Evolutionary conservation across 2,329 filamentous ascomycete genomes (phyloP).

Genomic region (Knufia fluminis): DNA sequence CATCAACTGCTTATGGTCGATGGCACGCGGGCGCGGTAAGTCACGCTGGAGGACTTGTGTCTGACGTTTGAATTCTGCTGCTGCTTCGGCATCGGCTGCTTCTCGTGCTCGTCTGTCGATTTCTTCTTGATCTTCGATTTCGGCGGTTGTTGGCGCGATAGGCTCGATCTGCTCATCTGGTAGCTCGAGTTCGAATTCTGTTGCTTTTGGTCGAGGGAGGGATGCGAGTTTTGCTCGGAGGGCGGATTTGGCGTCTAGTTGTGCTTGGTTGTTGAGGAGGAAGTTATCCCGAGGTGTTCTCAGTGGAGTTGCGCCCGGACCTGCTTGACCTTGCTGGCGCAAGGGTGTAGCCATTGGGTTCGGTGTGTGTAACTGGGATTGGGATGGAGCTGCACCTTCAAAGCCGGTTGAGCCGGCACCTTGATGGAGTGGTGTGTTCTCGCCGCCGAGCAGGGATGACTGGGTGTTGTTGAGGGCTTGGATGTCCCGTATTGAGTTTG

Average conservation of each 20-base stretch:
- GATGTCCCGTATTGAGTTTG: conserved; percentile 93
- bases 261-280: conserved; percentile 67
- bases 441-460: conserved; percentile 83
- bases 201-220: conserved; percentile 84
- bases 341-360: conserved; percentile 92
- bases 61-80: conserved; percentile 66
- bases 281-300: conserved; percentile 83
- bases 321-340: conserved; percentile 51
- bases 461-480: conserved; percentile 85
- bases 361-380: conserved; percentile 76
- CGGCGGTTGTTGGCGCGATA: conserved; percentile 40
- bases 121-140: conserved; percentile 56
- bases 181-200: conserved; percentile 77
- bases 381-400: conserved; percentile 70
- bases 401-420: conserved; percentile 77
- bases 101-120: conserved; percentile 61
- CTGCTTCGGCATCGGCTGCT: conserved; percentile 53
- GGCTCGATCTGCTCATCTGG: conserved; percentile 71
- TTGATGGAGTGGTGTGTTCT: conserved; percentile 82
- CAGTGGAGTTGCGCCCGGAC: conserved; percentile 71
- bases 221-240: conserved; percentile 59
- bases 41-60: conserved; percentile 84
- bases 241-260: conserved; percentile 58
- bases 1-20: conserved; percentile 63
- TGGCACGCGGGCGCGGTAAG: conserved; percentile 63